Conservation (phyloP, 1,139 yeast species). For the Suhomyces ambrosiae region DNA sequence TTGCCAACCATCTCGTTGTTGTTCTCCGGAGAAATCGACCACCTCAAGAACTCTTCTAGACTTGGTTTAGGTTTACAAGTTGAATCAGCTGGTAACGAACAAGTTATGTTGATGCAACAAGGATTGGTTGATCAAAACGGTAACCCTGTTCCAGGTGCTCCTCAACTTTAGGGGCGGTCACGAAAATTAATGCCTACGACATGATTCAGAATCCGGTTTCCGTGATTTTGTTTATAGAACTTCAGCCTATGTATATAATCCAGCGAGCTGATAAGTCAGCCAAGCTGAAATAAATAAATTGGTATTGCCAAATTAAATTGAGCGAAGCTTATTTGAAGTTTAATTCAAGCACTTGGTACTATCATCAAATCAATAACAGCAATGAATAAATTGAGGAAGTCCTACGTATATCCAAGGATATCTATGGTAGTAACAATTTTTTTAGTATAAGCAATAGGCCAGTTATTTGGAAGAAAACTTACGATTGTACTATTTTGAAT, state of each 20-base stretch:
- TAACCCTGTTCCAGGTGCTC: slow-evolving; percentile 79
- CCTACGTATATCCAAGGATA: too few relatives aligned
- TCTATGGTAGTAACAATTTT: too few relatives aligned
- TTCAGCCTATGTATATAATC: slow-evolving; percentile 2
- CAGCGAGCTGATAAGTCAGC: not conserved
- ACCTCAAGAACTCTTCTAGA: slow-evolving; percentile 77
- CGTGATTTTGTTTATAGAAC: slow-evolving; percentile 1
- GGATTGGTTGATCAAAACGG: slow-evolving; percentile 80
- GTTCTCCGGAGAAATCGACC: slow-evolving; percentile 92
- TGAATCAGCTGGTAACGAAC: slow-evolving; percentile 93
- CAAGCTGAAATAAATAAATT: not conserved
- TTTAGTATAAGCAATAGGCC: too few relatives aligned
- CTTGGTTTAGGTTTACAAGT: slow-evolving; percentile 94
- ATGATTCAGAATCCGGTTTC: slow-evolving; percentile 1
- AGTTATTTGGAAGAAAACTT: too few relatives aligned
- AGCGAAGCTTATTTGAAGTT: too few relatives aligned
- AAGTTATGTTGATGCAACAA: slow-evolving; percentile 74
- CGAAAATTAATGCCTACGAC: slow-evolving; percentile 1
- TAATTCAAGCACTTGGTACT: too few relatives aligned
- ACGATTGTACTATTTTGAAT: too few relatives aligned
- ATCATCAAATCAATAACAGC: too few relatives aligned
- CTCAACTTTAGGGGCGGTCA: slow-evolving; percentile 33
- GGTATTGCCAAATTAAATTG: not conserved
- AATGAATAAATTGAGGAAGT: too few relatives aligned
- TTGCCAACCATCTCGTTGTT: slow-evolving; percentile 87